Evolutionary conservation across 305 asterid species (phyloP).

Genomic region (Fraxinus sp.): DNA sequence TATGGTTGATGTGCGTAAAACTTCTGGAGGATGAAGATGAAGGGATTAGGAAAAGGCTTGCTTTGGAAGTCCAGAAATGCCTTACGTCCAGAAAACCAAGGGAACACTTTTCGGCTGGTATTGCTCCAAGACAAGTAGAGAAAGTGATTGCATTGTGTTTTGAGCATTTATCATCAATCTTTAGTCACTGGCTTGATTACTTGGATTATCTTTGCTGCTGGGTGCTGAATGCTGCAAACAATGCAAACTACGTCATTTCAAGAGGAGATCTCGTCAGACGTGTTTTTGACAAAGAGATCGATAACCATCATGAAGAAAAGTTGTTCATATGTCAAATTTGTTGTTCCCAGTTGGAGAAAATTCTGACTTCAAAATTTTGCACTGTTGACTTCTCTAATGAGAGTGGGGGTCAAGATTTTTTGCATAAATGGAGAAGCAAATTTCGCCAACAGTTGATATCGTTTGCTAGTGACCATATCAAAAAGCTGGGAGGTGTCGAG

Average conservation of each 20-base stretch:
- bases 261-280: conserved; percentile 79
- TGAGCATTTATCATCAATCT: conserved; percentile 61
- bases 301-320: conserved; percentile 93
- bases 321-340: conserved; percentile 76
- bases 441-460: conserved; percentile 52
- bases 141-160: conserved; percentile 77
- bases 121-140: conserved; percentile 81
- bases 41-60: conserved; percentile 63
- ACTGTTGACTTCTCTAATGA: conserved; percentile 26
- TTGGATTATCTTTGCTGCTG: conserved; percentile 68
- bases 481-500: conserved; percentile 37
- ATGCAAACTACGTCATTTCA: conserved; percentile 38
- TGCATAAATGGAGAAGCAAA: conserved; percentile 63
- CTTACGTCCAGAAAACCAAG: conserved; percentile 29
- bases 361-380: conserved; percentile 38
- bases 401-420: conserved; percentile 34
- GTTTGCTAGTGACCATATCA: conserved; percentile 42
- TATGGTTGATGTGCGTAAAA: conserved; percentile 72
- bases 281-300: conserved; percentile 96
- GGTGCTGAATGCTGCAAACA: conserved; percentile 55
- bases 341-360: conserved; percentile 68
- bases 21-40: conserved; percentile 95
- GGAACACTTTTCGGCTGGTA: conserved; percentile 24
- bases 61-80: conserved; percentile 70
- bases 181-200: conserved; percentile 70